Evolutionary conservation across 2,329 filamentous ascomycete genomes (phyloP).

Genomic region (Aspergillus melleus): DNA sequence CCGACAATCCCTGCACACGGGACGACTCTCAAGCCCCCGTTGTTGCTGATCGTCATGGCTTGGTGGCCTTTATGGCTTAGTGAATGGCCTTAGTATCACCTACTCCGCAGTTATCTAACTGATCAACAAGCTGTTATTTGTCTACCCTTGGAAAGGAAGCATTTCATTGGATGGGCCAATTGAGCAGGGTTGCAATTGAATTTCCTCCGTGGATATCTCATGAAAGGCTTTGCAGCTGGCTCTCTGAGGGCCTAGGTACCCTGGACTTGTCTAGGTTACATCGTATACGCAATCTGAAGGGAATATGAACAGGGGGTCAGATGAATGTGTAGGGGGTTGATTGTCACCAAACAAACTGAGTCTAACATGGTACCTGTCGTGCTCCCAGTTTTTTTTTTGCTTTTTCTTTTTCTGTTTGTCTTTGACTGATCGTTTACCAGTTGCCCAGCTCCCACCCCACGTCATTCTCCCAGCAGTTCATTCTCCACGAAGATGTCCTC

Average conservation of each 20-base stretch:
- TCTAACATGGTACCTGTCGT: not conserved
- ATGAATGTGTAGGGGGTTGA: not conserved
- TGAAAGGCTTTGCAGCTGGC: no score
- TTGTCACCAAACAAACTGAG: not conserved
- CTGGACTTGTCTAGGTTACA: not conserved
- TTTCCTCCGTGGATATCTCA: no score
- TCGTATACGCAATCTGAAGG: not conserved
- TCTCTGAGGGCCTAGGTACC: not conserved
- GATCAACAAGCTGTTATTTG: not conserved
- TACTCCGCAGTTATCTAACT: not conserved
- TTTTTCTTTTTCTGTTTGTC: not conserved
- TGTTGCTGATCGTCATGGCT: not conserved
- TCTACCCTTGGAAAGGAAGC: not conserved
- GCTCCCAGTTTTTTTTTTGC: not conserved
- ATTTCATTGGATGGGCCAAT: not conserved
- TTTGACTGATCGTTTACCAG: no score
- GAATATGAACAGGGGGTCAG: not conserved
- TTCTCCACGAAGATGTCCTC: no score
- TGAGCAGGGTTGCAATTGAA: no score
- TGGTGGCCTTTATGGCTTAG: not conserved
- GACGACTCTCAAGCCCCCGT: not conserved
- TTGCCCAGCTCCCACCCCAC: no score
- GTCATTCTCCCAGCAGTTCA: no score
- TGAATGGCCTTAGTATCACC: not conserved
- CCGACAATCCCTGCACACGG: not conserved